Base-by-base conservation (phyloP, 257 asterid species). In the Gentiana dahurica region DNA sequence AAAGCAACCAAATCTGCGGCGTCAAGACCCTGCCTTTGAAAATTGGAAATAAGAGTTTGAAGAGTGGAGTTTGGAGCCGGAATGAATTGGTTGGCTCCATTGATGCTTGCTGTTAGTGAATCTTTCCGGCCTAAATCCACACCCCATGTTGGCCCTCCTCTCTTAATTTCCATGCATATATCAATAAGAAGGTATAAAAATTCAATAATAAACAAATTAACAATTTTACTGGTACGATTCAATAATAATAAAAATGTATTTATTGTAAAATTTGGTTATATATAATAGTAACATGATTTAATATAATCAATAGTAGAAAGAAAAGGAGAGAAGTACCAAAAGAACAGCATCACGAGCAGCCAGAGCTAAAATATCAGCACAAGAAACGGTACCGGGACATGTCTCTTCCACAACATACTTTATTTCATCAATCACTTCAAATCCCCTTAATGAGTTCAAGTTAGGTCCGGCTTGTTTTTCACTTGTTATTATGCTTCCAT, bases 1-100 rank as follows among this genome's bases (percentile, higher is more conserved):
- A 84, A 51, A 34, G 94, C 78, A 5, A 76, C 89, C 44, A 84
- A 68, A 64, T 84, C 89, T n/a, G 53, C 64, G 41, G 51, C 54
- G 64, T 71, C 72, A 49, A 71, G 76, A 11, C 76, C 76, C 38
- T 71, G 72, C 38, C 62, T 65, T n/a, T 43, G 54, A 52, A 71
- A 71, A 50, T 71, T 71, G 53, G 66, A 63, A 13, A 71, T 66
- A 33, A 71, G 69, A 50, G 11, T 50, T 3, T 58, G 37, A 2
- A 71, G 65, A 36, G 76, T 54, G 46, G 72, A 71, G 63, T 71
- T 71, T 54, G 72, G 76, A 53, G 69, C 55, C 3, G 76, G 76
- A 35, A 71, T 57, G 8, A 48, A 71, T 13, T 66, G 53, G 53
- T 57, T 71, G 62, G 76, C 76, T 5, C 76, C 76, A 53, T 36